Evolutionary conservation across 192 early-diverging fungal species (phyloP), one percentile per base, ranked within the genome.

Genomic region (Backusella morwellensis): DNA sequence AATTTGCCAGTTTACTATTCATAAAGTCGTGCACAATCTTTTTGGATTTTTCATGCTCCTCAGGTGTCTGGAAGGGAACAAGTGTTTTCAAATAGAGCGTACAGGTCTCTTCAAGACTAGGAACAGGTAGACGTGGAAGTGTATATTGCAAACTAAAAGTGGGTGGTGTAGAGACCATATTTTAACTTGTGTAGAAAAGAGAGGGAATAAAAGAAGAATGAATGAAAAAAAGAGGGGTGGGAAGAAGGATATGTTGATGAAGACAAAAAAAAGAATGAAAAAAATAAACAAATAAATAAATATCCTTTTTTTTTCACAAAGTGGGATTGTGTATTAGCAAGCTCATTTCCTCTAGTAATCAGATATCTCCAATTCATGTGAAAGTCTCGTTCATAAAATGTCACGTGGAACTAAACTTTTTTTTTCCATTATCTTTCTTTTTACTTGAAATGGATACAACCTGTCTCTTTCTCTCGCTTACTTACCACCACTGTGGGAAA

Each of bases 101-200:
- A 36, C 88, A 75, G 1, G 90, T 90, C 29, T 89, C 85, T 73
- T 88, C 83, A 8, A 93, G 85, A 2, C 84, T 72, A 29, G 92
- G 91, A 6, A 94, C 86, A 1, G 92, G 92, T 32, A 93, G 75
- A 1, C 85, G 84, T 32, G 89, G 90, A 47, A 93, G 78, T 6
- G 85, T 80, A 69, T 76, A n/a, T 42, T 89, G 88, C 8, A 88
- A 72, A 41, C 78, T 76, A 35, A 86, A 81, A 9, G 85, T 89
- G n/a, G 77, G 56, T 29, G 56, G 23, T 14, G 56, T 26, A 59
- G 23, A 59, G 3, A 26, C 56, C 56, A 59, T 59, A 21, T 56
- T 56, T 14, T 56, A 56, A 7, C 3, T 26, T 4, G 0, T 14
- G 2, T 32, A 2, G 1, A 26, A 59, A 56, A 23, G 9, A 7